Evolutionary conservation across 208 protist genomes (phyloP).

Genomic region (Phytomonas sp.): DNA sequence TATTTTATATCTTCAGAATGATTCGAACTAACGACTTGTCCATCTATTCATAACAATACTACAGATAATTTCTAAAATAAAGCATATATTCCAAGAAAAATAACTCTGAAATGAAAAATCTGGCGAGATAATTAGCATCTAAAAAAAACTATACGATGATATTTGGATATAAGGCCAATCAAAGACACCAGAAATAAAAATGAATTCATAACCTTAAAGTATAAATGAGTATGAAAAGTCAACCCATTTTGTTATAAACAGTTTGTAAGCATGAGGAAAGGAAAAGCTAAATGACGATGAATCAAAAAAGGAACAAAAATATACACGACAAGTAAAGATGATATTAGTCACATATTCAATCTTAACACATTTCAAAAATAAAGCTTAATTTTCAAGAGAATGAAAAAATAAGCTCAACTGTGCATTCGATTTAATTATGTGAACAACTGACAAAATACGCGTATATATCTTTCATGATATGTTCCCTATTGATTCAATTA

Average conservation of each 20-base stretch:
- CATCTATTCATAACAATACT: background rate
- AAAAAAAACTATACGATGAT: background rate
- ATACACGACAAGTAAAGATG: background rate
- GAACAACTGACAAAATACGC: background rate
- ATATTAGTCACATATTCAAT: conserved; percentile 5
- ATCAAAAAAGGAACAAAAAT: background rate
- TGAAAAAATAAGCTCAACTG: background rate
- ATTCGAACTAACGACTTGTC: background rate
- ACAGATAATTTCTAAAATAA: background rate
- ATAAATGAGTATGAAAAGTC: background rate
- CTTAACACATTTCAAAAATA: background rate
- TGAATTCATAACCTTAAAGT: background rate
- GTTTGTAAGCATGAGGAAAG: background rate
- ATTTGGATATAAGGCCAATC: background rate
- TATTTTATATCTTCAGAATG: background rate
- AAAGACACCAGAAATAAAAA: background rate
- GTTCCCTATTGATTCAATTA: conserved; percentile 1
- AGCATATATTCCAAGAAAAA: too few relatives aligned
- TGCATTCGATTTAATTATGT: too few relatives aligned
- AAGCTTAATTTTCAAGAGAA: background rate
- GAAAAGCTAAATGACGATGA: background rate
- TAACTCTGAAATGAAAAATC: background rate
- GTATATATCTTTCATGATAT: background rate
- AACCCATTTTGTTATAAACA: background rate
- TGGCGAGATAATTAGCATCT: background rate